Evolutionary conservation across 345 rosid genomes (phyloP).

Genomic region (Dipteronia dyeriana): DNA sequence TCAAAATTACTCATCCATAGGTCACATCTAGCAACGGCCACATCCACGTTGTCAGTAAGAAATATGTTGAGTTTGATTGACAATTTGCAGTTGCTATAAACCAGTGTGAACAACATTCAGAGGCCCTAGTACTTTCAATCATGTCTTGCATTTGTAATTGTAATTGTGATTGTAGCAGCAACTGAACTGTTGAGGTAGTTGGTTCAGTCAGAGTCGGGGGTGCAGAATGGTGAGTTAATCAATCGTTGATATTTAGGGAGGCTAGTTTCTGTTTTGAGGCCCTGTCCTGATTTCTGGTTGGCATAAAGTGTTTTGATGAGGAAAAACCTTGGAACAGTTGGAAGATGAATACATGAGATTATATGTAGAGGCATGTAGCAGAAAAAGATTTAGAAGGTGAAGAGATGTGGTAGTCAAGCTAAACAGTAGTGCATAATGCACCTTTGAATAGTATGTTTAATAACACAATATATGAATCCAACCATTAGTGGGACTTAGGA

Average conservation of each 20-base stretch:
- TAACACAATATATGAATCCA: not conserved
- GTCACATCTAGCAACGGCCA: slow-evolving; percentile 17
- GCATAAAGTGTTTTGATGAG: not conserved
- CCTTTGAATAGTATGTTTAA: not conserved
- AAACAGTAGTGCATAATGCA: not conserved
- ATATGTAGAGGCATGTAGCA: not conserved
- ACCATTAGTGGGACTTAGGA: not conserved
- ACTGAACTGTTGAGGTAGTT: not conserved
- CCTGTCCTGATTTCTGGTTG: not conserved
- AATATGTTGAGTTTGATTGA: slow-evolving; percentile 20
- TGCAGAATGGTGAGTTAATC: slow-evolving; percentile 6
- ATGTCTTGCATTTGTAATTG: not conserved
- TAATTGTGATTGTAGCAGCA: not conserved
- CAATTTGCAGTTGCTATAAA: slow-evolving; percentile 18
- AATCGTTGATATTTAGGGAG: not conserved
- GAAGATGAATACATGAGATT: not conserved
- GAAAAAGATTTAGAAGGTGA: not conserved
- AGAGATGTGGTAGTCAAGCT: not conserved
- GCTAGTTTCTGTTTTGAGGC: not conserved
- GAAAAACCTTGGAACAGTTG: not conserved
- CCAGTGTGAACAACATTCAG: slow-evolving; percentile 1
- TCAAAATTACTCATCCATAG: slow-evolving; percentile 2
- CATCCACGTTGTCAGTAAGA: slow-evolving; percentile 17
- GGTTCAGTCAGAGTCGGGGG: not conserved
- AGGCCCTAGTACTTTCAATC: not conserved